A percentile compares a stretch with the other conserved stretches of the same genome.
phyloP scores from a whole-genome alignment of 345 rosid species.

The Salix arbutifolia region DNA sequence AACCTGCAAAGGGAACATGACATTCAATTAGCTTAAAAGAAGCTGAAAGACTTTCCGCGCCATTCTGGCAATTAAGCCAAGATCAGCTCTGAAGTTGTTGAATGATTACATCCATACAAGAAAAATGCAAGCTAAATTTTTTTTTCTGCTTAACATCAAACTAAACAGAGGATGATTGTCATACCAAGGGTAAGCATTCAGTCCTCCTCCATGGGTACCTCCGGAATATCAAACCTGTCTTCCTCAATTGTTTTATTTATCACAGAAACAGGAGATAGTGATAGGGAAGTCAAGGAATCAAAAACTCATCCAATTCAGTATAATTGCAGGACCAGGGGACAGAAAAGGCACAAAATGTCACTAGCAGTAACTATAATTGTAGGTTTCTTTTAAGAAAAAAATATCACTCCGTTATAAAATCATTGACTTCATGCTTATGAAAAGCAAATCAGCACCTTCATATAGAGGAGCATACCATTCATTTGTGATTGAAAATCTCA shows the following conservation, averaged over 20 bases:
- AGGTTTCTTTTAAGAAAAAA: too few species aligned
- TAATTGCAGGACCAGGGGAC: background rate
- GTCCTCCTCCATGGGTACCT: conserved; percentile 97
- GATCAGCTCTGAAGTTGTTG: background rate
- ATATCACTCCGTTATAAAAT: background rate
- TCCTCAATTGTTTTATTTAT: conserved; percentile 73
- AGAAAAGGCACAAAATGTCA: background rate
- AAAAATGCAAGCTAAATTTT: background rate
- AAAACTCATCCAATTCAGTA: background rate
- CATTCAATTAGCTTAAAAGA: background rate
- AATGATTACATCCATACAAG: background rate
- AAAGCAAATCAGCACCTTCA: background rate
- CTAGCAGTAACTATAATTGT: background rate
- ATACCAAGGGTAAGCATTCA: conserved; percentile 22
- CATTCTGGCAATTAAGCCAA: background rate
- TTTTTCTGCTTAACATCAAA: background rate
- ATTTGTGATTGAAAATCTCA: background rate
- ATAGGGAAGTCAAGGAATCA: conserved; percentile 51
- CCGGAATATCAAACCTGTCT: conserved; percentile 93
- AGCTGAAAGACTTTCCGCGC: background rate
- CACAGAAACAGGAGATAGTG: conserved; percentile 53
- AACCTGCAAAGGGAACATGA: background rate
- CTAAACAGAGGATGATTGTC: background rate
- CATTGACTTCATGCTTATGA: background rate
- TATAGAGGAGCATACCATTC: background rate